Percentiles rank a stretch among this genome's conserved stretches.
Evolutionary conservation across 2,329 filamentous ascomycete species (phyloP).

Genomic region (Alternaria rosae): DNA sequence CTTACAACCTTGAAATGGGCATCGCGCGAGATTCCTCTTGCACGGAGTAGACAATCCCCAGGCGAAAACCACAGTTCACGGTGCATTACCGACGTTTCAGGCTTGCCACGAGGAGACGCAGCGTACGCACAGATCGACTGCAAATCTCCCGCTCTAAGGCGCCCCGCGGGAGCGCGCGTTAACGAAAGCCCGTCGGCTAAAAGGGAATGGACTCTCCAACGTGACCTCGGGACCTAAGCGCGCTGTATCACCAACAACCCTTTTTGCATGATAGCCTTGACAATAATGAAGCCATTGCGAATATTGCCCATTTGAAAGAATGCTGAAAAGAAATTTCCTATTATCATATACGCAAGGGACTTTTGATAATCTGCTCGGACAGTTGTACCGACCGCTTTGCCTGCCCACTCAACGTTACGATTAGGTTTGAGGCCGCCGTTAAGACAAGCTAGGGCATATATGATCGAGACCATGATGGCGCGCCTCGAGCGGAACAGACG

Average conservation of each 20-base stretch:
- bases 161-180: slow-evolving; percentile 11
- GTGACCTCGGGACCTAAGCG: slow-evolving; percentile 8
- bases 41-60: slow-evolving; percentile 4
- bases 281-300: neutral
- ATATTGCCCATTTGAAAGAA: neutral
- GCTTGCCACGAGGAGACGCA: slow-evolving; percentile 17
- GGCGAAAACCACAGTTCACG: slow-evolving; percentile 6
- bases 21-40: neutral
- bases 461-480: neutral
- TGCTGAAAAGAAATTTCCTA: neutral
- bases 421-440: neutral
- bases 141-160: slow-evolving; percentile 23
- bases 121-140: slow-evolving; percentile 18
- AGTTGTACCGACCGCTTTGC: neutral
- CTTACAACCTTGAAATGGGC: neutral
- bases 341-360: neutral
- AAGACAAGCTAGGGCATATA: neutral
- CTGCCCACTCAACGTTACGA: neutral
- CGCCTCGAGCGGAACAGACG: neutral
- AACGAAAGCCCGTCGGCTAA: slow-evolving; percentile 9
- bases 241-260: slow-evolving; percentile 4
- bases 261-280: neutral
- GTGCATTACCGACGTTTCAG: slow-evolving; percentile 16
- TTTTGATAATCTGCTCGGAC: neutral
- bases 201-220: neutral